Evolutionary conservation across 139 green algal species (phyloP), one percentile per base, ranked within the genome.

Genomic region (Tetradesmus lagerheimii): DNA sequence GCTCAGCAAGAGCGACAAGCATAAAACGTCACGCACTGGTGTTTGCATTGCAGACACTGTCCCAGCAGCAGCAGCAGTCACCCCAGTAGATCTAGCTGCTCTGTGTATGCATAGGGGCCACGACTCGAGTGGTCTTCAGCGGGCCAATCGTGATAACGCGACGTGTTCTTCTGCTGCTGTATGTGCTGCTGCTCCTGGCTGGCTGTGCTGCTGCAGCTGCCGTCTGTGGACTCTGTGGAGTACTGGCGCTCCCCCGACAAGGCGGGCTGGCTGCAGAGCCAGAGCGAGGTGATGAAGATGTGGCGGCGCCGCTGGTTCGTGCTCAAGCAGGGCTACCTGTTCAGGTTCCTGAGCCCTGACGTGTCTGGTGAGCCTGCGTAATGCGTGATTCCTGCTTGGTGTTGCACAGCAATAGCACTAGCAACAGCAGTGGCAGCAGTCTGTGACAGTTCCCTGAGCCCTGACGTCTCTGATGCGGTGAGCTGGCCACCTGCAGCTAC

Each of bases 231-330:
- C 66, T 95, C 97, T 29, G 96, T 99, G 25, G 96, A 98, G 90
- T 99, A 98, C 88, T 99, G 97, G 97, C 86, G 89, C 25, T 62
- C 80, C 20, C 88, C 97, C 0, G 97, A 99, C 62, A 98, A 98
- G 93, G 92, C 90, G 0, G 97, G 97, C 29, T 99, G 96, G 96
- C 93, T 99, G 91, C 93, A 97, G 80, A 97, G 91, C 27, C 97
- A 99, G 86, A 96, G 96, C 23, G 97, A 99, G 27, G 88, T 96
- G 50, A 94, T 99, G 79, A 96, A 96, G 83, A 97, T 93, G 5
- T 99, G 97, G 97, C 94, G 97, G 82, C 95, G 96, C 76, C 94
- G 97, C 86, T 99, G 96, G 96, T 98, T 98, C 83, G 94, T 99
- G n/a, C 94, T 99, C 34, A 99, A 99, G 91, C 93, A 97, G 85